Evolutionary conservation across 2,329 filamentous ascomycete genomes (phyloP).

Genomic region (Capronia epimyces): DNA sequence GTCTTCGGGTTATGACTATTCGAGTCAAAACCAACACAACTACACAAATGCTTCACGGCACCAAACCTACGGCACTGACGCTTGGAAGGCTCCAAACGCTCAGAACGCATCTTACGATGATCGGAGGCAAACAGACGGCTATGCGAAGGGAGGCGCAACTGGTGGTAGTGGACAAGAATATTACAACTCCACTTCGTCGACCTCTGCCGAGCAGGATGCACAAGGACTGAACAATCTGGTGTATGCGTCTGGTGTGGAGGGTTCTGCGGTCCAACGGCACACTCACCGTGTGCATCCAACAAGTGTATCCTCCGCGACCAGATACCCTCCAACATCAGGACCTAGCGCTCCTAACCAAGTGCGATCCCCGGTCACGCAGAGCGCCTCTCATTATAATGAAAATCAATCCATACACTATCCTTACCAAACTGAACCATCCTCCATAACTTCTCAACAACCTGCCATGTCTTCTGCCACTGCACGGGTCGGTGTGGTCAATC

Average conservation of each 20-base stretch:
- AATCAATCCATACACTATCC: slow-evolving; percentile 3
- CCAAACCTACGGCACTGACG: slow-evolving; percentile 6
- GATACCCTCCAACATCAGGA: neutral
- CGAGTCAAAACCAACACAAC: slow-evolving; percentile 13
- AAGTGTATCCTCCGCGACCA: neutral
- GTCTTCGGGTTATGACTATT: slow-evolving; percentile 20
- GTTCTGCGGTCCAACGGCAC: slow-evolving; percentile 13
- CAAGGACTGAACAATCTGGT: slow-evolving; percentile 27
- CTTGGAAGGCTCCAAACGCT: slow-evolving; percentile 7
- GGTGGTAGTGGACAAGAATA: slow-evolving; percentile 4
- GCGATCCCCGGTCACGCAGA: slow-evolving; percentile 12
- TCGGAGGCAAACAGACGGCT: slow-evolving; percentile 3
- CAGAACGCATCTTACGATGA: slow-evolving; percentile 10
- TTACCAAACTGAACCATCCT: slow-evolving; percentile 10
- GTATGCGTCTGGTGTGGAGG: slow-evolving; percentile 28
- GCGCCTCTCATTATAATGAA: slow-evolving; percentile 2
- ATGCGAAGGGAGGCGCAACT: slow-evolving; percentile 2
- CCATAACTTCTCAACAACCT: slow-evolving; percentile 12
- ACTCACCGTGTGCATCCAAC: slow-evolving; percentile 8
- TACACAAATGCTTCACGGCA: slow-evolving; percentile 14
- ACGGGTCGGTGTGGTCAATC: slow-evolving; percentile 21
- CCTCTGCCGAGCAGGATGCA: slow-evolving; percentile 7
- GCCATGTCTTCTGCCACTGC: slow-evolving; percentile 20
- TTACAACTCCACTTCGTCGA: slow-evolving; percentile 7
- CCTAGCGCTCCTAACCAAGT: slow-evolving; percentile 10